Percentiles rank a stretch among this genome's conserved stretches.
Conservation (phyloP, 192 early-diverging fungal genomes). For the Ambispora gerdemannii region DNA sequence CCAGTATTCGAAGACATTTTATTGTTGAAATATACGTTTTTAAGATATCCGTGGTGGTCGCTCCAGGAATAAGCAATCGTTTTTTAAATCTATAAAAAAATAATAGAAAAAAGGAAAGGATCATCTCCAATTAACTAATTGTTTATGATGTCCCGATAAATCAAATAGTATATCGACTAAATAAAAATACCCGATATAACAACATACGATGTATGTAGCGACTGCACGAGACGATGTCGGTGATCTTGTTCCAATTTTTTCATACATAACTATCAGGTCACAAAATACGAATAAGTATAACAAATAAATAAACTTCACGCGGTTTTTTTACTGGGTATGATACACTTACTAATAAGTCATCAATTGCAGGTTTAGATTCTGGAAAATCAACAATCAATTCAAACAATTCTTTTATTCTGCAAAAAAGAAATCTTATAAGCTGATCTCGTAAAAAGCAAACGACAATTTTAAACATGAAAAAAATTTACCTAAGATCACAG, state of each 20-base stretch:
- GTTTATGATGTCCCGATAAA: too few species aligned
- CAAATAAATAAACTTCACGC: not conserved
- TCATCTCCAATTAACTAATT: too few species aligned
- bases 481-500: slow-evolving; percentile 17
- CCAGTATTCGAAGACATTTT: slow-evolving; percentile 63
- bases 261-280: slow-evolving; percentile 24
- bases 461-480: not conserved
- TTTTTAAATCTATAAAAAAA: slow-evolving; percentile 39
- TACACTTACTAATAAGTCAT: slow-evolving; percentile 58
- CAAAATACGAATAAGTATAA: slow-evolving; percentile 3
- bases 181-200: not conserved
- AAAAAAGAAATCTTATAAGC: not conserved
- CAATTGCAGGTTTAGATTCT: slow-evolving; percentile 55
- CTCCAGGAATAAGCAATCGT: slow-evolving; percentile 70
- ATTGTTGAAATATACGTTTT: slow-evolving; percentile 69
- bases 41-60: slow-evolving; percentile 66
- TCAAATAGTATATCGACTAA: not conserved
- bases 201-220: slow-evolving; percentile 19
- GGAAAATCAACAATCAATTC: slow-evolving; percentile 74
- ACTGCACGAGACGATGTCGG: slow-evolving; percentile 24
- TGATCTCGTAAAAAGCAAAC: too few species aligned
- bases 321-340: slow-evolving; percentile 1
- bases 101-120: not conserved
- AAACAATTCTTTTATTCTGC: slow-evolving; percentile 61
- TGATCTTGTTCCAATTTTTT: slow-evolving; percentile 24